These are phyloP conservation scores for Penicillium sp. DNA, from an alignment of 2,329 filamentous ascomycete species.

Conservation along the genomic window DNA sequence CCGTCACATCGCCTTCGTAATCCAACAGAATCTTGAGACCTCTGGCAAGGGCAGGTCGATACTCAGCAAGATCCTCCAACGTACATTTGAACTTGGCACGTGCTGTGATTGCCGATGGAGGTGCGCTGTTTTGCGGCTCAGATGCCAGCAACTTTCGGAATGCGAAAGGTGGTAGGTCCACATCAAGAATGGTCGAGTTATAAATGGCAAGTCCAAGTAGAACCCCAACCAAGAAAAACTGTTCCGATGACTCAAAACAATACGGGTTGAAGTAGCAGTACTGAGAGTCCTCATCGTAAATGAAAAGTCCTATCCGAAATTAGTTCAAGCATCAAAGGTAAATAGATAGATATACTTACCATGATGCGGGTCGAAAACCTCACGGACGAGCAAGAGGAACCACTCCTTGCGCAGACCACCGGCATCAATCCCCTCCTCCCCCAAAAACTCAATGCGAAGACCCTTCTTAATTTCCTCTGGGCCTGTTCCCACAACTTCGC, in stretches of 20 bases:
- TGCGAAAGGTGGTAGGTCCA: constrained; percentile 79
- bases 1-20: constrained; percentile 76
- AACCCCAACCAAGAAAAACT: constrained; percentile 85
- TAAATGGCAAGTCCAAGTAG: constrained; percentile 86
- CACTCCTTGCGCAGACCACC: constrained; percentile 89
- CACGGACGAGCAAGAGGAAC: constrained; percentile 81
- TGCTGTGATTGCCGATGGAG: constrained; percentile 50
- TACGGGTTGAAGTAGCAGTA: constrained; percentile 92
- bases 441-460: constrained; percentile 74
- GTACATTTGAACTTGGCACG: constrained; percentile 62
- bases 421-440: constrained; percentile 86
- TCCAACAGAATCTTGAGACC: constrained; percentile 72
- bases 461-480: constrained; percentile 87
- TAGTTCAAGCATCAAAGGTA: constrained; percentile 5
- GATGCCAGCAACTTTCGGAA: constrained; percentile 81
- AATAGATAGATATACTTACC: constrained; percentile 49
- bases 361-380: constrained; percentile 86
- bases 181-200: constrained; percentile 86
- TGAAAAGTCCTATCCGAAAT: constrained; percentile 64
- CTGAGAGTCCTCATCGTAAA: constrained; percentile 83
- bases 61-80: constrained; percentile 76
- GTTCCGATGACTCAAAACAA: constrained; percentile 83
- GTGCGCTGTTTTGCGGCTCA: constrained; percentile 57
- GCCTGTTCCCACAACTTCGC: constrained; percentile 73
- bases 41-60: constrained; percentile 66